phyloP scores from a whole-genome alignment of 768 basidiomycete species.

The Pleurotus giganteus region DNA sequence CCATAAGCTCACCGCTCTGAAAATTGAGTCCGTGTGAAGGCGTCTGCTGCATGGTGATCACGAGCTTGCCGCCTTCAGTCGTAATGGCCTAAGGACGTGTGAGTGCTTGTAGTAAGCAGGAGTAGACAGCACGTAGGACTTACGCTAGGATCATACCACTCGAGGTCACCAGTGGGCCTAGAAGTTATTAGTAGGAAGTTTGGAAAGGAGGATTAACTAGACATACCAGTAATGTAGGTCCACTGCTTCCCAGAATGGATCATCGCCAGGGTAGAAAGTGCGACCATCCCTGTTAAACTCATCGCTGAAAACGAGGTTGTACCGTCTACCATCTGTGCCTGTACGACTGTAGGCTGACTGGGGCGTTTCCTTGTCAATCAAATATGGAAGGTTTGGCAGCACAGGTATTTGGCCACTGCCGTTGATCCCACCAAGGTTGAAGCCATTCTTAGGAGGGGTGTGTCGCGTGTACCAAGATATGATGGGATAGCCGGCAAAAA shows the following conservation, averaged over 20 bases:
- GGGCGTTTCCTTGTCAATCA: slow-evolving; percentile 83
- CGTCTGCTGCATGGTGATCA: slow-evolving; percentile 74
- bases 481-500: slow-evolving; percentile 91
- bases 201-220: not conserved
- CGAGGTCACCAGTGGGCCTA: slow-evolving; percentile 70
- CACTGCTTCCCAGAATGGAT: slow-evolving; percentile 87
- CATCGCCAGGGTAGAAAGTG: slow-evolving; percentile 71
- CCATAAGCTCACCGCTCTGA: slow-evolving; percentile 57
- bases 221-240: slow-evolving; percentile 83
- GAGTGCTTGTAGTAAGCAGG: not conserved
- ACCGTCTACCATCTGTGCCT: slow-evolving; percentile 74
- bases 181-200: slow-evolving; percentile 7
- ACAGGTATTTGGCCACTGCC: slow-evolving; percentile 82
- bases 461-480: slow-evolving; percentile 50
- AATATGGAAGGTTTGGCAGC: slow-evolving; percentile 59
- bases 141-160: slow-evolving; percentile 81
- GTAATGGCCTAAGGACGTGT: slow-evolving; percentile 50
- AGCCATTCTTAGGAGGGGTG: slow-evolving; percentile 42
- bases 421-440: slow-evolving; percentile 91
- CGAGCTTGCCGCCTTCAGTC: slow-evolving; percentile 74
- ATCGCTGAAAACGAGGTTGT: slow-evolving; percentile 88
- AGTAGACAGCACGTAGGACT: slow-evolving; percentile 24
- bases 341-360: slow-evolving; percentile 48
- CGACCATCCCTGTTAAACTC: slow-evolving; percentile 58
- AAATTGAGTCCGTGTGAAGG: slow-evolving; percentile 81